phyloP scores from a whole-genome alignment of 805 yeast species.

The Ogataea neopini region DNA sequence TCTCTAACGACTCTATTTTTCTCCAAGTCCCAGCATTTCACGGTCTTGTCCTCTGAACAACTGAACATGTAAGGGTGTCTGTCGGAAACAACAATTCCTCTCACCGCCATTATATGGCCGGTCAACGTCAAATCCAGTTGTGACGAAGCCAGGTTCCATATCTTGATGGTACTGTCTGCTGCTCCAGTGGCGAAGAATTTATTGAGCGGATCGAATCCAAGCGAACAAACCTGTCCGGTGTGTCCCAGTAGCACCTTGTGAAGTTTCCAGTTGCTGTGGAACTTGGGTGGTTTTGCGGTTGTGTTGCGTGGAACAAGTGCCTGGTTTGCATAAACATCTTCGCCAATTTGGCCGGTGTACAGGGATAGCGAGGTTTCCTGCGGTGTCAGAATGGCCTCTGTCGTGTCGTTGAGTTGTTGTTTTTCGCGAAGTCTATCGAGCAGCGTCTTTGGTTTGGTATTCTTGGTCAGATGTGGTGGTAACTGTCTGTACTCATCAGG shows the following conservation, averaged over 20 bases:
- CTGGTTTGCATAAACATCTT: conserved; percentile 27
- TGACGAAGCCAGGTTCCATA: conserved; percentile 86
- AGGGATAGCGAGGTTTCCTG: conserved; percentile 15
- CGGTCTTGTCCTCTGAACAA: conserved; percentile 90
- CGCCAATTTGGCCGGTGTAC: conserved; percentile 16
- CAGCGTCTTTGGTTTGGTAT: conserved; percentile 13
- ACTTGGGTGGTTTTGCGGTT: conserved; percentile 28
- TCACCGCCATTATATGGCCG: conserved; percentile 88
- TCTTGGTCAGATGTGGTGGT: conserved; percentile 16
- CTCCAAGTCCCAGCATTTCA: conserved; percentile 96
- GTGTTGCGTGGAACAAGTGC: conserved; percentile 26
- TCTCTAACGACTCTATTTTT: conserved; percentile 77
- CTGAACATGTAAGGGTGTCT: conserved; percentile 87
- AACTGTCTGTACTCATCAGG: conserved; percentile 10
- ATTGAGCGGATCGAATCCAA: conserved; percentile 82
- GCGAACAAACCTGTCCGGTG: conserved; percentile 87
- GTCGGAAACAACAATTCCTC: conserved; percentile 71
- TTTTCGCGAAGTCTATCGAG: conserved; percentile 23
- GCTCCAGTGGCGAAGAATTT: conserved; percentile 93
- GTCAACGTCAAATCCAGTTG: conserved; percentile 72
- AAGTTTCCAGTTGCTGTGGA: conserved; percentile 72
- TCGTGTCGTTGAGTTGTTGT: conserved; percentile 6
- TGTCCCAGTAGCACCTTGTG: conserved; percentile 82
- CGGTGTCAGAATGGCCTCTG: background rate
- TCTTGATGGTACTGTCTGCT: conserved; percentile 81